Evolutionary conservation across 306 rosid genomes (phyloP), one percentile per base, ranked within the genome.

Genomic region (Corylus avellana): DNA sequence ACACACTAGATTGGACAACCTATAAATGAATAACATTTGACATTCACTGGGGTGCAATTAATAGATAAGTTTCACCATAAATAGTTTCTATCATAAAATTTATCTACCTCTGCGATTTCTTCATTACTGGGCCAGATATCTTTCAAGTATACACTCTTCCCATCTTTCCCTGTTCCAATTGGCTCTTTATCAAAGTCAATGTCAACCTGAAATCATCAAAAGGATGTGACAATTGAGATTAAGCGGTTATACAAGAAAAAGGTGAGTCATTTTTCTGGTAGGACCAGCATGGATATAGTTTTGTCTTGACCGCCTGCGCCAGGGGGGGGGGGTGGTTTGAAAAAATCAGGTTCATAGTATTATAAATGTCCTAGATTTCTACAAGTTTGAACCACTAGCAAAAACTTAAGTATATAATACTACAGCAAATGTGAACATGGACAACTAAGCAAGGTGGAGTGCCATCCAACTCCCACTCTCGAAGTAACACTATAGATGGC

Each of bases 101-200:
- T 25, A 37, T 27, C 46, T 64, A 84, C 86, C 87, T 86, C 67
- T 18, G 83, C 75, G 29, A 89, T 80, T 76, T 86, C 88, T 76
- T 89, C 78, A 25, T 77, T 86, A 75, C 81, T 74, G 10, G 92
- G 92, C 87, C 89, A 86, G 29, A 89, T 78, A 73, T 89, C 86
- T 77, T 53, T 85, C 13, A 80, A 82, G 73, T 57, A 89, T 47
- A 87, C 86, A 51, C 35, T 48, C 16, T 64, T 83, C 16, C 86
- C 84, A 71, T 87, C 82, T 71, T 87, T 85, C 63, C 82, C 85
- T 37, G 18, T 76, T 70, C 85, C 91, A 42, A 85, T 70, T 69
- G 91, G 87, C 54, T 88, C 85, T 76, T 70, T 76, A 2, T 75
- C 76, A 59, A 88, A 88, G 76, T 85, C 83, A 72, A 85, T 83